phyloP scores from a whole-genome alignment of 352 stramenopile genomes.

The Globisporangium cylindrosporum region DNA sequence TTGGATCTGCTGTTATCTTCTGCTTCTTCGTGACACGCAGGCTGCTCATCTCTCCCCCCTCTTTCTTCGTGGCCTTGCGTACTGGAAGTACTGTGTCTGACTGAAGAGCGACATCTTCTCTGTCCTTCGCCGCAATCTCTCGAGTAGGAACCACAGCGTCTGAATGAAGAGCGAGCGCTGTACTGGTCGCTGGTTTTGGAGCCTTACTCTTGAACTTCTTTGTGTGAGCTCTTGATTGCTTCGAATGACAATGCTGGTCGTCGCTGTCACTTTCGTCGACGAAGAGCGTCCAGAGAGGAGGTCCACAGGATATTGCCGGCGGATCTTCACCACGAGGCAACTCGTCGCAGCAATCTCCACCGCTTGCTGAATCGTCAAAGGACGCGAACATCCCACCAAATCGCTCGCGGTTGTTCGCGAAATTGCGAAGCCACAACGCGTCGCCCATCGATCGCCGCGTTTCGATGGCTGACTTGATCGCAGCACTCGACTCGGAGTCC shows the following conservation, averaged over 20 bases:
- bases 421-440: constrained; percentile 32
- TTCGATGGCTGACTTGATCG: constrained; percentile 24
- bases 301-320: neutral
- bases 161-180: neutral
- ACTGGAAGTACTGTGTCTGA: neutral
- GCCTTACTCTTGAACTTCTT: neutral
- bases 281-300: constrained; percentile 1
- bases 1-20: neutral
- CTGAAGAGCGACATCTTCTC: neutral
- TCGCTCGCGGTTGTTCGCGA: constrained; percentile 33
- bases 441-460: constrained; percentile 29
- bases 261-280: neutral
- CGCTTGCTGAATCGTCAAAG: neutral
- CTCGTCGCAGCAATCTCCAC: neutral
- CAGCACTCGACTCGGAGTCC: constrained; percentile 9
- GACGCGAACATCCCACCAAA: constrained; percentile 28
- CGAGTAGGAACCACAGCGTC: neutral
- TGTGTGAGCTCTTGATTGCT: neutral
- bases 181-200: neutral
- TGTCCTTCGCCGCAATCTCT: neutral
- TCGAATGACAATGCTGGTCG: neutral
- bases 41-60: neutral
- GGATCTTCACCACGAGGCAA: neutral
- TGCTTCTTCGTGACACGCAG: neutral
- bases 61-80: neutral